Evolutionary conservation across 2,329 filamentous ascomycete species (phyloP), one percentile per base, ranked within the genome.

Genomic region (Aspergillus sp.): DNA sequence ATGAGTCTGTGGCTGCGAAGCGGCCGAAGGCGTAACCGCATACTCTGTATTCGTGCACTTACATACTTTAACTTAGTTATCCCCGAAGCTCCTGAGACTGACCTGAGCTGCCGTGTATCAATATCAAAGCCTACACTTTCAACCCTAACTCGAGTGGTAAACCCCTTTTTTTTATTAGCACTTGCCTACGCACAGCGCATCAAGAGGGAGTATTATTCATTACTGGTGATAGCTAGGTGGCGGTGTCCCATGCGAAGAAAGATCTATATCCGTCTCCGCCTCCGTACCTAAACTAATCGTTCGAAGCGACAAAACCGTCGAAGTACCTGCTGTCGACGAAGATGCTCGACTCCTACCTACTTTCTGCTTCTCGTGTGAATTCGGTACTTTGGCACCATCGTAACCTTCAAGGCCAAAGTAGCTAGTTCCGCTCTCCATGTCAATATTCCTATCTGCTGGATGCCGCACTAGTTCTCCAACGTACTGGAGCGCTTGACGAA

Each of bases 11-110:
- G 15, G 57, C 61, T 13, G 47, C 67, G 27, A 76, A 76, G 62
- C 70, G 71, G 19, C 62, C 69, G 20, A 75, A 72, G 64, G 63
- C 66, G 30, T 74, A 39, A 44, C 17, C 24, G 54, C 40, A 15
- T 42, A 5, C 17, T n/a, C 11, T 49, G 11, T 17, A 33, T 47
- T 47, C 24, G 34, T 33, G 24, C 27, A 15, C 20, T 40, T 24
- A 17, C 12, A 30, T 17, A n/a, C 20, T 15, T 24, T 19, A 41
- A 37, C n/a, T 5, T 17, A 30, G 3, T 46, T 13, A 41, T n/a
- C 8, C 5, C 8, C 22, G 13, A 51, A 27, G 34, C 34, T 51
- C 37, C 20, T 27, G 13, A 19, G 20, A 40, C 8, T 27, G 22
- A 46, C 30, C 24, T 17, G 48, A 51, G 37, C 54, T 49, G 20